These are phyloP conservation scores for Triticum turgidum DNA, from an alignment of 176 grass and related monocot species.

Conservation along the genomic window DNA sequence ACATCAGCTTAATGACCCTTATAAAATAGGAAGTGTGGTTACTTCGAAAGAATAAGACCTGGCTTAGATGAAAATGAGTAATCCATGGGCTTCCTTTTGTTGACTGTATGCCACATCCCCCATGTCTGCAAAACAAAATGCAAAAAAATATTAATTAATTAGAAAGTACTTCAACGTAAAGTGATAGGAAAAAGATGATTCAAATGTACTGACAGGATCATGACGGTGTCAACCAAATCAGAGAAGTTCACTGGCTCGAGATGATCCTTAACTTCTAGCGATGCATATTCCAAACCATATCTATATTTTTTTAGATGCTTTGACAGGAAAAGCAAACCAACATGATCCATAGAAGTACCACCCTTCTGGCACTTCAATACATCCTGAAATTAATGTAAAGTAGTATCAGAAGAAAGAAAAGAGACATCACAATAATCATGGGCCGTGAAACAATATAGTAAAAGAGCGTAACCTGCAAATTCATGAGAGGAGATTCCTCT, in stretches of 20 bases:
- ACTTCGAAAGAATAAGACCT: slow-evolving; percentile 43
- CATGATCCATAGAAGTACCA: slow-evolving; percentile 40
- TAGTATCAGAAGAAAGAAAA: slow-evolving; percentile 13
- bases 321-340: slow-evolving; percentile 72
- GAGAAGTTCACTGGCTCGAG: slow-evolving; percentile 70
- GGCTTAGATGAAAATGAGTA: slow-evolving; percentile 86
- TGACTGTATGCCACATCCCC: slow-evolving; percentile 21
- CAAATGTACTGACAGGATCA: slow-evolving; percentile 70
- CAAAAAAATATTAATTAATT: slow-evolving; percentile 23
- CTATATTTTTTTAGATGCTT: slow-evolving; percentile 56
- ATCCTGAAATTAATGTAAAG: slow-evolving; percentile 55
- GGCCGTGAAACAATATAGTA: slow-evolving; percentile 8
- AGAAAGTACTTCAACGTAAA: slow-evolving; percentile 22
- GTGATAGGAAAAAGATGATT: slow-evolving; percentile 17
- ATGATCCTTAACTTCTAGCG: slow-evolving; percentile 79
- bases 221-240: slow-evolving; percentile 72
- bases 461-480: slow-evolving; percentile 63
- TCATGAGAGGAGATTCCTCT: slow-evolving; percentile 79
- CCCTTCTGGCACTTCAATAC: slow-evolving; percentile 78
- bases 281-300: slow-evolving; percentile 94
- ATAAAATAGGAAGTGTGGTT: slow-evolving; percentile 18
- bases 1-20: neutral
- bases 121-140: slow-evolving; percentile 53
- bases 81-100: slow-evolving; percentile 62
- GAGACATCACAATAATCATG: neutral